Base-by-base conservation (phyloP, 2,329 filamentous ascomycete genomes). In the Alternaria brassicicola region DNA sequence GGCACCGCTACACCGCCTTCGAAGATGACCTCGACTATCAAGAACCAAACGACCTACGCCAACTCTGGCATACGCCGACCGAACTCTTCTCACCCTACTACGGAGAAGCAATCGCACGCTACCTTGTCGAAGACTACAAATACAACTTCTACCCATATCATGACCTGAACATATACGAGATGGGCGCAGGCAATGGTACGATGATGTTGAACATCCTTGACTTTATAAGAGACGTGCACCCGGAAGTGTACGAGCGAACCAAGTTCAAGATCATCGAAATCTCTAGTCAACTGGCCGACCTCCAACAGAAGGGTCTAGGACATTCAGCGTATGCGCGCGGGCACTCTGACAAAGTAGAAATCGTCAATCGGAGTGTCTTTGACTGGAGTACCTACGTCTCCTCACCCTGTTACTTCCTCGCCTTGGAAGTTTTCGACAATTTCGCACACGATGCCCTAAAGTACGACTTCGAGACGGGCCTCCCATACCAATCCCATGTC, bases 121-220 rank as follows among this genome's bases (percentile, higher is more conserved):
- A 98, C 77, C 86, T 99, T 42, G 89, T 98, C 66, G 89, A 92
- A 66, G 97, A 99, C 81, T 99, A 99, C 84, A 93, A 95, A 76
- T 87, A 97, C 75, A 92, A 91, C 42, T 87, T 92, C 55, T 98
- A 95, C 76, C 95, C 95, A 2, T 97, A 98, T 82, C 89, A 97
- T 78, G 95, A 99, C 78, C 86, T 99, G 51, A 91, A 96, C 70
- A 96, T 99, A 77, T 99, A 97, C 84, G 95, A 99, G 78, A 96
- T 99, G 90, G 95, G 95, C 51, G 95, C 95, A 36, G 95, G 95
- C 69, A 94, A 97, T 71, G 95, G 95, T 62, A 99, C 96, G 0
- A 86, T 99, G 74, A 99, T 99, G 95, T 85, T 95, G 74, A 99
- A 99, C 78, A 93, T 99, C 57, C 85, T 99, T 61, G 94, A 99